Evolutionary conservation across 2,329 filamentous ascomycete species (phyloP).

Genomic region (Chaetoscypha palmicola): DNA sequence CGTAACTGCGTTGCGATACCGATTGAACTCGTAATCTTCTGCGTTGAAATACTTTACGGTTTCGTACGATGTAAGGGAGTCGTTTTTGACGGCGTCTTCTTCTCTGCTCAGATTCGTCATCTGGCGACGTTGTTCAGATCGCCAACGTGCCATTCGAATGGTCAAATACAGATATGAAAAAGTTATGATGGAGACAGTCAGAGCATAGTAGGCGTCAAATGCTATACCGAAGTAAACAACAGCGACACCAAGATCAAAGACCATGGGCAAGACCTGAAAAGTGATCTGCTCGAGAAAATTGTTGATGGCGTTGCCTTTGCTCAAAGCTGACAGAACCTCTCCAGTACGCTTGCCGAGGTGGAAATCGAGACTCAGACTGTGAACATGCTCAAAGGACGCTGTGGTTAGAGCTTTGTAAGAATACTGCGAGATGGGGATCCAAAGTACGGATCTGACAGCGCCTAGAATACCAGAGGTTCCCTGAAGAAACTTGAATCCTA

Average conservation of each 20-base stretch:
- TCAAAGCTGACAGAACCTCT: slow-evolving; percentile 89
- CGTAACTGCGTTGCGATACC: slow-evolving; percentile 63
- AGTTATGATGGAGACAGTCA: slow-evolving; percentile 82
- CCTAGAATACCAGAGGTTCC: slow-evolving; percentile 83
- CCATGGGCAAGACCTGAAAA: slow-evolving; percentile 91
- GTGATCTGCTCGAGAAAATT: slow-evolving; percentile 94
- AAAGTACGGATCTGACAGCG: slow-evolving; percentile 73
- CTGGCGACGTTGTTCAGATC: slow-evolving; percentile 80
- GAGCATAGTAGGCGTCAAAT: slow-evolving; percentile 85
- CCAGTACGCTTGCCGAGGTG: slow-evolving; percentile 95
- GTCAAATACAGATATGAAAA: slow-evolving; percentile 97
- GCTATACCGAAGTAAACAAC: slow-evolving; percentile 70
- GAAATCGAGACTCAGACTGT: slow-evolving; percentile 90
- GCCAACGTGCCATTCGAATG: slow-evolving; percentile 88
- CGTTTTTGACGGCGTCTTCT: slow-evolving; percentile 96
- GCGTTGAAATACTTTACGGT: slow-evolving; percentile 89
- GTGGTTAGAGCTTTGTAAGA: slow-evolving; percentile 92
- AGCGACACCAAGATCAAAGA: slow-evolving; percentile 80
- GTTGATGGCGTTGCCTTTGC: slow-evolving; percentile 94
- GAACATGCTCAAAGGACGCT: slow-evolving; percentile 94
- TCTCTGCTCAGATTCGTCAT: slow-evolving; percentile 95
- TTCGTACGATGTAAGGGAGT: slow-evolving; percentile 98
- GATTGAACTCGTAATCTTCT: slow-evolving; percentile 68
- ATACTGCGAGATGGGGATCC: slow-evolving; percentile 96
- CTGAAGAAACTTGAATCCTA: slow-evolving; percentile 74